Conservation (phyloP, 1,139 yeast species). For the Protomyces gravidus region DNA sequence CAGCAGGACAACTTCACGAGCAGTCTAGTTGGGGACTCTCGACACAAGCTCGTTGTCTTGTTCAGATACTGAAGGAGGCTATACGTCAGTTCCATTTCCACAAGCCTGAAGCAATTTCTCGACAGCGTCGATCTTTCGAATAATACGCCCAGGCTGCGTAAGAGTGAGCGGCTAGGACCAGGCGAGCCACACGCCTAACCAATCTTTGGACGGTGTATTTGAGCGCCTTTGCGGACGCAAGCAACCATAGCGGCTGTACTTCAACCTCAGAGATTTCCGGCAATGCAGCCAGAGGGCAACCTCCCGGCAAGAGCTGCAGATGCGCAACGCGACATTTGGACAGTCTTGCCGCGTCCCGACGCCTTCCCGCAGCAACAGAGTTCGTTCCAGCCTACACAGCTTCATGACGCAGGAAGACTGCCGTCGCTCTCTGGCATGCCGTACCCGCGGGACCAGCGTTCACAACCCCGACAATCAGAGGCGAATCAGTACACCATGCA, state of each 20-base stretch:
- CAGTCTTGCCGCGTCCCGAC: neutral
- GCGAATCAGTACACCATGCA: neutral
- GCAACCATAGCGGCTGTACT: neutral
- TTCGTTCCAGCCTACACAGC: neutral
- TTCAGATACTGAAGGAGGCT: too few relatives aligned
- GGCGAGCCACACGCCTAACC: too few relatives aligned
- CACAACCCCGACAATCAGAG: neutral
- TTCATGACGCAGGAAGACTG: neutral
- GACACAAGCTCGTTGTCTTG: too few relatives aligned
- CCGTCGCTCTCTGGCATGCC: neutral
- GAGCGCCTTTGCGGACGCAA: too few relatives aligned
- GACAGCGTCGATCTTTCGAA: too few relatives aligned
- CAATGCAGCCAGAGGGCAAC: conserved; percentile 1
- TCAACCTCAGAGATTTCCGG: neutral
- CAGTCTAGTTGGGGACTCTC: too few relatives aligned
- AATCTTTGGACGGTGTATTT: too few relatives aligned
- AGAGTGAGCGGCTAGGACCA: too few relatives aligned
- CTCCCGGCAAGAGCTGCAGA: neutral
- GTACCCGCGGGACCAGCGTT: neutral
- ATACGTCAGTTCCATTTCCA: too few relatives aligned
- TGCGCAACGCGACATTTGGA: neutral
- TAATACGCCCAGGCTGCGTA: too few relatives aligned
- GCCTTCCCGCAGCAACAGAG: neutral
- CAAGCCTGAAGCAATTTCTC: too few relatives aligned
- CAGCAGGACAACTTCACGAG: too few relatives aligned